Evolutionary conservation across 768 basidiomycete species (phyloP), one percentile per base, ranked within the genome.

Genomic region (Tricholoma sp.): DNA sequence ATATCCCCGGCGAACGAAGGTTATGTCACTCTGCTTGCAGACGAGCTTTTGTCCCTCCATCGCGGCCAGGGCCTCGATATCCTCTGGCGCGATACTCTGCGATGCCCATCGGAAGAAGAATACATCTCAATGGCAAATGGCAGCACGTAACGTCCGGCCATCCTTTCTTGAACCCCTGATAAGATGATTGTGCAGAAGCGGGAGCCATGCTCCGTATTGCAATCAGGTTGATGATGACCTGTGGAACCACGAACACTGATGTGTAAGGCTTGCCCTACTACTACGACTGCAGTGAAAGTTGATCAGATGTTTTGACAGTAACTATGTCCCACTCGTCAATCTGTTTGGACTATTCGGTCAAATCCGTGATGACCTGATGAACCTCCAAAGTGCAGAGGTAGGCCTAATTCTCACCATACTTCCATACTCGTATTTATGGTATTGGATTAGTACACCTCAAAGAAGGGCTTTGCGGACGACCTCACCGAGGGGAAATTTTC

Each of bases 401-500:
- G 32, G 27, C 12, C 5, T 39, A n/a, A 3, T n/a, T 41, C 16
- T 46, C 34, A 12, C 32, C 11, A 10, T 19, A 41, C 5, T 16
- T 22, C 27, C 2, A 2, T 29, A n/a, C 37, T 9, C 11, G 22
- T 10, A 9, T 8, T 27, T 5, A 27, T 39, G 3, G 9, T 27
- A 16, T 10, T 18, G n/a, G 9, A 11, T 2, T 9, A 95, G 91
- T 97, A 97, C 66, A 75, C 85, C 2, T 81, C 82, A 46, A 89
- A 86, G 67, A 90, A 90, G 65, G 88, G 88, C 3, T 95, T 91
- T 69, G 90, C 89, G 0, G 94, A 98, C 70, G 94, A 98, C 67
- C 75, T 98, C n/a, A 88, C 91, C 0, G 95, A 97, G 72, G 94
- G 95, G 6, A 98, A 98, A 69, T 98, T 98, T 76, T 94, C 91